A percentile compares a stretch with the other conserved stretches of the same genome.
Conservation (phyloP, 2,329 filamentous ascomycete genomes). For the Cucurbitaria berberidis region DNA sequence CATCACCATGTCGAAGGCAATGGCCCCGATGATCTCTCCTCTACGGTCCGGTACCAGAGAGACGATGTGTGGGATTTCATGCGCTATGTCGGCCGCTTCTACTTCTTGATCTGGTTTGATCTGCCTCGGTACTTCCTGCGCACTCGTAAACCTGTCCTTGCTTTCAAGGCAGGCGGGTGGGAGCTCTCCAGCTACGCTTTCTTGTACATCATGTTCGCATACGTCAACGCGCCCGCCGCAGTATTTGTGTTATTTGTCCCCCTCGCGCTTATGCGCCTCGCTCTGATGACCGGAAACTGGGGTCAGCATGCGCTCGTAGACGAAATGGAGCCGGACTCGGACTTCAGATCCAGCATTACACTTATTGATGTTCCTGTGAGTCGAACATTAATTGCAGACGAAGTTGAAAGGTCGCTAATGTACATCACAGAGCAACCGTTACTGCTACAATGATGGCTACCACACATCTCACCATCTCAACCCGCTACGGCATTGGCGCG, state of each 20-base stretch:
- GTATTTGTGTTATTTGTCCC: conserved; percentile 72
- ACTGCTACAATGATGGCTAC: conserved; percentile 84
- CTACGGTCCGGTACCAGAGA: conserved; percentile 77
- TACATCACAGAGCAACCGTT: conserved; percentile 70
- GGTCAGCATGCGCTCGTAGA: conserved; percentile 84
- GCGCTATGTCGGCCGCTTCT: conserved; percentile 76
- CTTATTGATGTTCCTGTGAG: conserved; percentile 78
- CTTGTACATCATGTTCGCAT: conserved; percentile 58
- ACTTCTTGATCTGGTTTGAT: conserved; percentile 76
- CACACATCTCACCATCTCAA: conserved; percentile 83
- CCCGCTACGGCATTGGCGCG: conserved; percentile 79
- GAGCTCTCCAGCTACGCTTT: conserved; percentile 61
- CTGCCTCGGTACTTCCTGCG: conserved; percentile 74
- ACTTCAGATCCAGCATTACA: conserved; percentile 80
- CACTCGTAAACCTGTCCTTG: conserved; percentile 64
- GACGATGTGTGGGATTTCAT: conserved; percentile 71
- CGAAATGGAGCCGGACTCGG: conserved; percentile 73
- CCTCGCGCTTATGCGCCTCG: conserved; percentile 69
- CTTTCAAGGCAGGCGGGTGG: conserved; percentile 63
- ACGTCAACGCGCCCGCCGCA: conserved; percentile 61
- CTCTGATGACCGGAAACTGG: conserved; percentile 84
- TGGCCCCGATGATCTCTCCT: conserved; percentile 75
- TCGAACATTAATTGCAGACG: conserved; percentile 9
- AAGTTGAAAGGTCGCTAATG: conserved; percentile 15
- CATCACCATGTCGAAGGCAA: conserved; percentile 85